A percentile compares a stretch with the other conserved stretches of the same genome.
phyloP scores from a whole-genome alignment of 768 basidiomycete species.

The Ramaria sp. region DNA sequence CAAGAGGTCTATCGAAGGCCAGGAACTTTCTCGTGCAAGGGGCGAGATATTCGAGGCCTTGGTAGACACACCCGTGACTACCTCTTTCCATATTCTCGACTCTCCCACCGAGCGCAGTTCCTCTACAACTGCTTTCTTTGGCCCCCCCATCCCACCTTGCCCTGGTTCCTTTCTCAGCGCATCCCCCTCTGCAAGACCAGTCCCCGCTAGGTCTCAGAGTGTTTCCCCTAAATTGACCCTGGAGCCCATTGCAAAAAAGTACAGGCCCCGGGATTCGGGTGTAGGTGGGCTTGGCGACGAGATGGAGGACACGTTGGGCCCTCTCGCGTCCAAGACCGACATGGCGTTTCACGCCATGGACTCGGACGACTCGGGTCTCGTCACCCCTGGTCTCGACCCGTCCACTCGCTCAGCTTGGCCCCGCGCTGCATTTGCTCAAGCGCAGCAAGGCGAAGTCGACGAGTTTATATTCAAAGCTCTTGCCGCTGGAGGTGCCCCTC shows the following conservation, averaged over 20 bases:
- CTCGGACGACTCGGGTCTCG: slow-evolving; percentile 37
- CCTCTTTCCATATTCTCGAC: slow-evolving; percentile 20
- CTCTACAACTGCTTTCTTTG: slow-evolving; percentile 60
- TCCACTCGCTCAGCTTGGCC: slow-evolving; percentile 56
- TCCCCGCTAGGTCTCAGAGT: slow-evolving; percentile 27
- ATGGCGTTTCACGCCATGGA: slow-evolving; percentile 24
- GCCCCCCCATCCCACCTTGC: slow-evolving; percentile 32
- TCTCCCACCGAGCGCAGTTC: slow-evolving; percentile 29
- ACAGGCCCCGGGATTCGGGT: slow-evolving; percentile 56
- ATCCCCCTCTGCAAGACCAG: neutral
- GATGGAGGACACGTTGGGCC: slow-evolving; percentile 10
- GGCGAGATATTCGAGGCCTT: slow-evolving; percentile 6
- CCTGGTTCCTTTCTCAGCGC: neutral
- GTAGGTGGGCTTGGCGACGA: slow-evolving; percentile 50
- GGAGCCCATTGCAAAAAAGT: slow-evolving; percentile 41
- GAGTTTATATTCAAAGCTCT: slow-evolving; percentile 66
- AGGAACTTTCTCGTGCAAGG: slow-evolving; percentile 36
- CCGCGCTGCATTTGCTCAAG: neutral
- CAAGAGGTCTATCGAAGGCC: slow-evolving; percentile 42
- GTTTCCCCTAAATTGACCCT: slow-evolving; percentile 24
- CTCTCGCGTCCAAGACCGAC: slow-evolving; percentile 5
- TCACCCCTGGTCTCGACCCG: slow-evolving; percentile 55
- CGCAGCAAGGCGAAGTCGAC: slow-evolving; percentile 33
- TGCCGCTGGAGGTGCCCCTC: slow-evolving; percentile 35
- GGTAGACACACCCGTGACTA: slow-evolving; percentile 23